Evolutionary conservation across 768 basidiomycete species (phyloP), one percentile per base, ranked within the genome.

Genomic region (Tulasnella sp.): DNA sequence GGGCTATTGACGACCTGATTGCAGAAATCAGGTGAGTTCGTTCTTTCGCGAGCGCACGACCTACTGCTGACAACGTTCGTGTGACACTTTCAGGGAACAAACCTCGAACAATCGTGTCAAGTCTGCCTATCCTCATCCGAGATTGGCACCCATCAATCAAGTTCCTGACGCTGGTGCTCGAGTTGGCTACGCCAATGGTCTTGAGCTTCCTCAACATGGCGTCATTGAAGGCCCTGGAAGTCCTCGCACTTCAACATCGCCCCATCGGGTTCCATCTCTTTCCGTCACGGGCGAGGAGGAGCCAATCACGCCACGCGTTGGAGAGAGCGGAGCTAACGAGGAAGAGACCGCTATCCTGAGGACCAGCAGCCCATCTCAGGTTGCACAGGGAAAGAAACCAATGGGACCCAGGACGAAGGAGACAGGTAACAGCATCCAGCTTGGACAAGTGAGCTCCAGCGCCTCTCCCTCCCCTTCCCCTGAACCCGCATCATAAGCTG

Each of bases 51-150:
- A 32, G 77, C 51, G 71, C 44, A 29, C 46, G 10, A n/a, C 29
- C 18, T 70, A 10, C 57, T 35, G 35, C n/a, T 75, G 15, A 51
- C 35, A 18, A 37, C 26, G 20, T 61, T 51, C 5, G 18, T 37
- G 20, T 71, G 42, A n/a, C 26, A 40, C 46, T 39, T 51, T n/a
- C 84, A 94, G 93, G 71, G 93, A 95, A 84, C 88, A 90, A 26
- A 90, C 91, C 3, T 90, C 92, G 18, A 95, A 94, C 82, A 94
- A 95, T 84, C 90, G 93, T 57, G 85, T 95, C 82, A 93, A 93
- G 82, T 93, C 93, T 9, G 92, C 92, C 29, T 89, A 92, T 80
- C 84, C 51, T 55, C 88, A 88, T 78, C 88, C 92, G 35, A 80
- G 80, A 4, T 81, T 82, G 73, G 90, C 91, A 11, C 92, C 93